A percentile compares a stretch with the other conserved stretches of the same genome.
Evolutionary conservation across 1,139 yeast species (phyloP).

Genomic region (Blastobotrys proliferans): DNA sequence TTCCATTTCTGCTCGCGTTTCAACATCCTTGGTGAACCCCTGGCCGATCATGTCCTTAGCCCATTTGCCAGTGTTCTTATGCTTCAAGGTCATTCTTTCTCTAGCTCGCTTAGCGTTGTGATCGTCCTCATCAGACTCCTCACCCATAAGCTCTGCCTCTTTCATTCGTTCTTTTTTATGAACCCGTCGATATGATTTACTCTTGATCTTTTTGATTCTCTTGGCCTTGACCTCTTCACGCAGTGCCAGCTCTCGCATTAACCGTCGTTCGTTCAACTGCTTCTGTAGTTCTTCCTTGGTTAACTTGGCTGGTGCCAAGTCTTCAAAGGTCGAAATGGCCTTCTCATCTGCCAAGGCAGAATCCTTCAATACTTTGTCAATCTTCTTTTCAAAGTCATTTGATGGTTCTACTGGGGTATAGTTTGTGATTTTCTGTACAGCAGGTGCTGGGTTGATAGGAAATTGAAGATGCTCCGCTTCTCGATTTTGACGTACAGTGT

Average conservation of each 20-base stretch:
- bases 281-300: slow-evolving; percentile 74
- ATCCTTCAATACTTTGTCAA: slow-evolving; percentile 55
- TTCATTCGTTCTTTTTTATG: slow-evolving; percentile 79
- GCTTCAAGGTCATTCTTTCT: slow-evolving; percentile 89
- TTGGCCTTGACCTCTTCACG: slow-evolving; percentile 89
- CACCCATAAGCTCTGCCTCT: slow-evolving; percentile 64
- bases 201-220: slow-evolving; percentile 89
- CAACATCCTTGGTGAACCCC: slow-evolving; percentile 83
- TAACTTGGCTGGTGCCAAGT: slow-evolving; percentile 68
- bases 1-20: slow-evolving; percentile 82
- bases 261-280: slow-evolving; percentile 76
- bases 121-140: slow-evolving; percentile 43
- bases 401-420: slow-evolving; percentile 48
- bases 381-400: slow-evolving; percentile 64
- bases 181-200: slow-evolving; percentile 81
- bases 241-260: slow-evolving; percentile 95
- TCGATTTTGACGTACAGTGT: slow-evolving; percentile 71
- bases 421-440: slow-evolving; percentile 43
- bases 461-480: slow-evolving; percentile 81
- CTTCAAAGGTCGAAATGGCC: slow-evolving; percentile 79
- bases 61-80: slow-evolving; percentile 79
- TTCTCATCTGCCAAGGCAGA: slow-evolving; percentile 69
- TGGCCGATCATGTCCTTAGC: slow-evolving; percentile 86
- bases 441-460: slow-evolving; percentile 53
- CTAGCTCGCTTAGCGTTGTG: slow-evolving; percentile 80